Conservation (phyloP, 2,329 filamentous ascomycete species). For the Drechmeria coniospora region DNA sequence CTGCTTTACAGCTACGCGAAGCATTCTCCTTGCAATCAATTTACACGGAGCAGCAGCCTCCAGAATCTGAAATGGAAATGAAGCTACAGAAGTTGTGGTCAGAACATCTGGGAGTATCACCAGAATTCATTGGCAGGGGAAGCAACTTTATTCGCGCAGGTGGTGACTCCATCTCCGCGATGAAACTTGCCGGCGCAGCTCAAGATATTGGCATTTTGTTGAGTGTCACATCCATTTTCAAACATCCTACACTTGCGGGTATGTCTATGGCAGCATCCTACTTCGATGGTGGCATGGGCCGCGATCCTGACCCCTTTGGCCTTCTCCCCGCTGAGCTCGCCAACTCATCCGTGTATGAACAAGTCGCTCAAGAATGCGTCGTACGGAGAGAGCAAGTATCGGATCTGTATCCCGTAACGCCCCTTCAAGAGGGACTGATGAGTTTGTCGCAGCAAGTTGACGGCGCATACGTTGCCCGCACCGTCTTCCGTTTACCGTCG, state of each 20-base stretch:
- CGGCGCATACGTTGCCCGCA: constrained; percentile 1
- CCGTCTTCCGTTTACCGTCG: constrained; percentile 1
- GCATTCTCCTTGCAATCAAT: neutral
- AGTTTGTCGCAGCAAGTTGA: constrained; percentile 1
- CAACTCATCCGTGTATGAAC: neutral
- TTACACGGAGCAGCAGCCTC: neutral
- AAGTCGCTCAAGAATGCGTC: constrained; percentile 1
- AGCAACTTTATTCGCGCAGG: neutral
- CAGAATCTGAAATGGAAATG: constrained; percentile 1
- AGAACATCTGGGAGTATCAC: neutral
- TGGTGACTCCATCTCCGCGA: neutral
- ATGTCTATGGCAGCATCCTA: neutral
- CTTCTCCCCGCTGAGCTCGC: neutral
- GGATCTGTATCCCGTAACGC: constrained; percentile 1
- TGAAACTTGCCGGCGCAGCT: neutral
- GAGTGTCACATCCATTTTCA: constrained; percentile 1
- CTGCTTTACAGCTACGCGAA: neutral
- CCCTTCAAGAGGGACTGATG: constrained; percentile 3
- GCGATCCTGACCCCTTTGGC: neutral
- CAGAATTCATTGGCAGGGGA: neutral
- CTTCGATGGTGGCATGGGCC: neutral
- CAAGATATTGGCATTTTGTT: neutral
- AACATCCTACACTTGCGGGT: neutral
- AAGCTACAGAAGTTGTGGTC: neutral
- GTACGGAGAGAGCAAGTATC: neutral